Percentiles rank a stretch among this genome's conserved stretches.
These are phyloP conservation scores for Penicillium sp. DNA, from an alignment of 2,329 filamentous ascomycete genomes.

Conservation along the genomic window DNA sequence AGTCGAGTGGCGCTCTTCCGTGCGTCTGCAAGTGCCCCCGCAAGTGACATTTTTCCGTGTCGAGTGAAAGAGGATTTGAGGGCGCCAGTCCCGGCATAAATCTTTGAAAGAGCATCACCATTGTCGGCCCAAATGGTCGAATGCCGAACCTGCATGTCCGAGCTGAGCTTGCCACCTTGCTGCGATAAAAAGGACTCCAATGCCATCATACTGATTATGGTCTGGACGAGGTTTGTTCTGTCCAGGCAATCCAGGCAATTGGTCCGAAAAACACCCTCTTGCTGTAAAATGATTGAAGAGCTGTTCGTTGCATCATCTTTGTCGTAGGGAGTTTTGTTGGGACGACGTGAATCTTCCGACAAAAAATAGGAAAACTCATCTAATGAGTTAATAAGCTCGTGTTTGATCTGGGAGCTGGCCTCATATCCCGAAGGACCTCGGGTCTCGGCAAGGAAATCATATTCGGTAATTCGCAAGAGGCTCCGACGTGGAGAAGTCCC, in stretches of 20 bases:
- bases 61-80: conserved; percentile 94
- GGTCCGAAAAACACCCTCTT: conserved; percentile 92
- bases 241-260: conserved; percentile 97
- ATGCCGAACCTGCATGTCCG: conserved; percentile 90
- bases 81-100: conserved; percentile 94
- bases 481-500: conserved; percentile 64
- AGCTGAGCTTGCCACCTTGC: conserved; percentile 64
- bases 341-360: conserved; percentile 66
- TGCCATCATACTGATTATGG: conserved; percentile 91
- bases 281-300: conserved; percentile 73
- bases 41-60: conserved; percentile 91
- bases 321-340: conserved; percentile 41
- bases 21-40: conserved; percentile 90
- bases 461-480: conserved; percentile 78
- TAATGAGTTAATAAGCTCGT: conserved; percentile 74
- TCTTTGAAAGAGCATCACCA: conserved; percentile 87
- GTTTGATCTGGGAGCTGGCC: conserved; percentile 79
- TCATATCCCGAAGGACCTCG: conserved; percentile 84
- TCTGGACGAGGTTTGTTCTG: conserved; percentile 93
- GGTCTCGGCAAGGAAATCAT: conserved; percentile 95
- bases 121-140: conserved; percentile 96
- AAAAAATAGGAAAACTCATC: conserved; percentile 92
- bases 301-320: conserved; percentile 42
- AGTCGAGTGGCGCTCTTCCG: conserved; percentile 90
- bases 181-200: conserved; percentile 80